Evolutionary conservation across 2,329 filamentous ascomycete genomes (phyloP).

Genomic region (Fusarium beomiforme): DNA sequence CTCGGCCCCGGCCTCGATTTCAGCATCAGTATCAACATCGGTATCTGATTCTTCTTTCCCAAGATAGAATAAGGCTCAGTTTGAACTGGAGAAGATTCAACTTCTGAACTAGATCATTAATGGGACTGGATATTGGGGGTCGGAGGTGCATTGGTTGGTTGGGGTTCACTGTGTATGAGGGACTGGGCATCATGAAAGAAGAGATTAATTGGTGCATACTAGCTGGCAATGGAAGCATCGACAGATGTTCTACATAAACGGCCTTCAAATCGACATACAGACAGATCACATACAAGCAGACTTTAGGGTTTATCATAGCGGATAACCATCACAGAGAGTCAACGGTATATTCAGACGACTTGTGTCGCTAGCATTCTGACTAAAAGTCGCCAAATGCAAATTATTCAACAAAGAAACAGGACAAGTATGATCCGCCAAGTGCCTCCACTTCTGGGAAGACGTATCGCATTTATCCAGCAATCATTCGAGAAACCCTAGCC

Average conservation of each 20-base stretch:
- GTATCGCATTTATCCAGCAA: background rate
- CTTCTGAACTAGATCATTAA: background rate
- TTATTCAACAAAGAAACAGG: background rate
- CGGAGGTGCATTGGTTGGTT: background rate
- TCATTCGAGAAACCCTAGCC: conserved; percentile 34
- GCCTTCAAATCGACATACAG: background rate
- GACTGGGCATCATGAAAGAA: background rate
- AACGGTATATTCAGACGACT: too few species aligned
- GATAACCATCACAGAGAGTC: too few species aligned
- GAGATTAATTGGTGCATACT: too few species aligned
- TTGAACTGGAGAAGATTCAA: background rate
- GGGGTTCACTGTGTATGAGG: too few species aligned
- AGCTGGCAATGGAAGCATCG: background rate
- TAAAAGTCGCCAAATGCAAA: background rate
- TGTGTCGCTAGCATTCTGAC: too few species aligned
- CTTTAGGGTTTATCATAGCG: too few species aligned
- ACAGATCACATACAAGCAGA: too few species aligned
- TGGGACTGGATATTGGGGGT: background rate
- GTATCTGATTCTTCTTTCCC: conserved; percentile 18
- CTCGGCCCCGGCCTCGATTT: conserved; percentile 17
- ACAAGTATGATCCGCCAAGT: background rate
- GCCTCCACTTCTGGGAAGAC: background rate
- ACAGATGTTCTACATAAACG: background rate
- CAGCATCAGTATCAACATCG: conserved; percentile 25
- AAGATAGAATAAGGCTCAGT: background rate